Percentiles rank a stretch among this genome's conserved stretches.
Evolutionary conservation across 345 rosid genomes (phyloP).

Genomic region (Sisymbrium altissimum): DNA sequence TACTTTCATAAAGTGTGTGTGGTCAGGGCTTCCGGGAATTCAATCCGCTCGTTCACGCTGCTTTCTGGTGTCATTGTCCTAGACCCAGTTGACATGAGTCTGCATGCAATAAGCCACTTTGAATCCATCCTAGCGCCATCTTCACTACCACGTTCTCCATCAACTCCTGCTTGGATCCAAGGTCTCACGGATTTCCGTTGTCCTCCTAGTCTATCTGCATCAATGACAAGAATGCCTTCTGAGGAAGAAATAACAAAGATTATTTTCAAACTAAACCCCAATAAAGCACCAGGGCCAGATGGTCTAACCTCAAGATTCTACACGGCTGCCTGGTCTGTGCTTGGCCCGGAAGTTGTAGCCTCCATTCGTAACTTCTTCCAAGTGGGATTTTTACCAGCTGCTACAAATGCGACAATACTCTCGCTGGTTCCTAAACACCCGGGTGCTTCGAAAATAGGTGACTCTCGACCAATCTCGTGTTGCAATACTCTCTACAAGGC

Average conservation of each 20-base stretch:
- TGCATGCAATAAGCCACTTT: too few relatives aligned
- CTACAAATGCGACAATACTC: neutral
- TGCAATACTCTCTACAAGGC: neutral
- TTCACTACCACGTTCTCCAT: too few relatives aligned
- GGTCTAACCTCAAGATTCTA: neutral
- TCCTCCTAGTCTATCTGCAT: too few relatives aligned
- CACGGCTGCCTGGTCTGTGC: neutral
- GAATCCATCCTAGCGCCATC: too few relatives aligned
- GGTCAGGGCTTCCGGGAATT: too few relatives aligned
- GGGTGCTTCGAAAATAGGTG: neutral
- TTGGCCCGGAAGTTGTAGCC: neutral
- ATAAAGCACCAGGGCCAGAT: neutral
- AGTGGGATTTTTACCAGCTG: fast-evolving
- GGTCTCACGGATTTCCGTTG: too few relatives aligned
- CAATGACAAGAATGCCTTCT: too few relatives aligned
- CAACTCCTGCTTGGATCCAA: too few relatives aligned
- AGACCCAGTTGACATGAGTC: too few relatives aligned
- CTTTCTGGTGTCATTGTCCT: too few relatives aligned
- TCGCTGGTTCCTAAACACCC: neutral
- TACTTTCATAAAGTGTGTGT: too few relatives aligned
- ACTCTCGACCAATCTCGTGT: neutral
- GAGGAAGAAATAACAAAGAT: neutral
- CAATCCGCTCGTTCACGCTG: too few relatives aligned
- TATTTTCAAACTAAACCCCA: fast-evolving
- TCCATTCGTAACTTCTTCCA: fast-evolving